Evolutionary conservation across 78 protist species (phyloP), one percentile per base, ranked within the genome.

Genomic region (Dictyostelium citrinum): DNA sequence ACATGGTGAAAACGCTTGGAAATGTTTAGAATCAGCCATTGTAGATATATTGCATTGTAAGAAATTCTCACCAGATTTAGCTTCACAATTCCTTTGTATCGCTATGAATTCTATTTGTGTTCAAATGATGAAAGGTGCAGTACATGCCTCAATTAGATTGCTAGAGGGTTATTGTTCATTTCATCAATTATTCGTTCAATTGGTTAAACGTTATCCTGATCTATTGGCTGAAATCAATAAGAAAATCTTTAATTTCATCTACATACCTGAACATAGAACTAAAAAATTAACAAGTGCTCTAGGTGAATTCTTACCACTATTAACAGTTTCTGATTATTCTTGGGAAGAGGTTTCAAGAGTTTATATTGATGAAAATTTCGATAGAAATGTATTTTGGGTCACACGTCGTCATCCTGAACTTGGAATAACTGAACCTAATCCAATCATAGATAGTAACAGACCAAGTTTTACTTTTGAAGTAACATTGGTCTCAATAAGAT

Each of bases 101-200:
- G 90, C 91, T 2, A 93, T 93, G 96, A 93, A 93, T 60, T 85
- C 82, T 2, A 75, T 85, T 33, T 76, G 84, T 58, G 96, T 93
- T 17, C 71, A 46, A 45, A 82, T 93, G 20, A 93, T 93, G 96
- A 84, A 93, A 39, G 93, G 72, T 17, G 90, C 91, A 2, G 43
- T 79, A 70, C 86, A 90, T 81, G 96, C 92, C 9, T 79, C 90
- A 9, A 93, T 79, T 31, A 93, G 88, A 60, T 17, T 55, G 22
- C 37, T 93, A 1, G 96, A 93, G 46, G 96, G 93, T 29, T 93
- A 93, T 58, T 93, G 96, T 49, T 51, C 90, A 10, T 93, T 93
- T 85, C 93, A 85, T 70, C 91, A 90, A 46, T 33, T 88, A 3
- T 79, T 93, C 27, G 24, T 93, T 11, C 88, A 72, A 20, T 80